Base-by-base conservation (phyloP, 2,329 filamentous ascomycete species). In the Neofusicoccum laricinum region DNA sequence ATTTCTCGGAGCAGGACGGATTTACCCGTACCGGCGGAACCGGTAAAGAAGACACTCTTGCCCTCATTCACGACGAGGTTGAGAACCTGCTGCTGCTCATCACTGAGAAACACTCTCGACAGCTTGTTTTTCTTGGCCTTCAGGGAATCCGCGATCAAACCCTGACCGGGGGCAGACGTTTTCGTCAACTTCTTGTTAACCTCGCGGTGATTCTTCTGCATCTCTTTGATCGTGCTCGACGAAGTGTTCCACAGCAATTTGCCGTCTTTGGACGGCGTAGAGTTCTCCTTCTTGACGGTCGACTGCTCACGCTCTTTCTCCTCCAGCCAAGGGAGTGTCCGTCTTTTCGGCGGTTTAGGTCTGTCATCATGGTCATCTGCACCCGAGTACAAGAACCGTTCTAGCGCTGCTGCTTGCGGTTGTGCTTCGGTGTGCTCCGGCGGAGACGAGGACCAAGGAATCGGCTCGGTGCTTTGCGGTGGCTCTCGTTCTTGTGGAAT, bases 41-140 rank as follows among this genome's bases (percentile, higher is more conserved):
- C 95, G 0, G 95, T 99, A 76, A 99, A 99, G 81, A 99, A 99
- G 2, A 97, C 93, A 70, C 94, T 98, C 75, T 93, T 90, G 65
- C 86, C 86, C 67, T 91, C 81, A 21, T 95, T 86, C 7, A 92
- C 85, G 10, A 99, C 94, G 19, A 97, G 81, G 50, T 92, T 88
- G 64, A 96, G 81, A 11, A 99, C 92, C 65, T 91, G 87, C 66
- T 87, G 85, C 77, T 99, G 95, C 74, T 99, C 95, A 12, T 90
- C 85, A 73, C 92, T 97, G 40, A 99, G 82, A 64, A 89, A 88
- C 10, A 96, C 84, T 78, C 30, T 86, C 78, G 64, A 85, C 76
- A 72, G 77, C 73, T 64, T 77, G 67, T 81, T 77, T 68, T 76
- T 76, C 66, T 78, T 79, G 66, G 79, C 76, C 41, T 83, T 79